Conservation (phyloP, 495 filamentous ascomycete species). For the Penicillium pulvis region DNA sequence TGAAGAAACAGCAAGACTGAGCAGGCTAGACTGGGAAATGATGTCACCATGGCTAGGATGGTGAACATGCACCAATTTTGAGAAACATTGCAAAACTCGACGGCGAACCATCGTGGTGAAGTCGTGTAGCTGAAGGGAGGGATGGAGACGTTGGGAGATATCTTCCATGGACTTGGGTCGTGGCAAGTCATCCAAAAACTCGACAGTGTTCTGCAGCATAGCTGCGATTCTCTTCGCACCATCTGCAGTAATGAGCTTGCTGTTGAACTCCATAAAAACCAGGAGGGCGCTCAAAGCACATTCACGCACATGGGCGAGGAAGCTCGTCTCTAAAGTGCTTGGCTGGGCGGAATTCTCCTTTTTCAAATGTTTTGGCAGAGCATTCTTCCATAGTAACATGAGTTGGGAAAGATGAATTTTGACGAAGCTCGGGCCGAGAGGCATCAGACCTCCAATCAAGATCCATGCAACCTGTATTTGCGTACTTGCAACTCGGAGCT, state of each 20-base stretch:
- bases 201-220: slow-evolving; percentile 94
- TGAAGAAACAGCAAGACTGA: slow-evolving; percentile 87
- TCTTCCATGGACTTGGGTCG: slow-evolving; percentile 87
- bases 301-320: slow-evolving; percentile 91
- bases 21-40: slow-evolving; percentile 85
- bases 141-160: slow-evolving; percentile 77
- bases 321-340: slow-evolving; percentile 83
- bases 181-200: slow-evolving; percentile 82
- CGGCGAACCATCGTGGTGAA: slow-evolving; percentile 90
- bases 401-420: slow-evolving; percentile 97
- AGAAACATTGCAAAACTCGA: slow-evolving; percentile 92
- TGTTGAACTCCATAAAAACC: slow-evolving; percentile 93
- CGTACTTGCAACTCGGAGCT: slow-evolving; percentile 86
- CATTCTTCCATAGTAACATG: slow-evolving; percentile 97
- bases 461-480: slow-evolving; percentile 99
- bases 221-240: slow-evolving; percentile 89
- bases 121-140: slow-evolving; percentile 87
- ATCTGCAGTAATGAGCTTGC: slow-evolving; percentile 86
- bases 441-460: slow-evolving; percentile 94
- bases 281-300: slow-evolving; percentile 90
- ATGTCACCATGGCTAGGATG: slow-evolving; percentile 79
- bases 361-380: slow-evolving; percentile 87
- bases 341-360: slow-evolving; percentile 85
- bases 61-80: slow-evolving; percentile 83
- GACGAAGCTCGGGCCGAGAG: slow-evolving; percentile 94